Percentiles rank a stretch among this genome's conserved stretches.
Evolutionary conservation across 768 basidiomycete genomes (phyloP).

Genomic region (Suillus bovinus): DNA sequence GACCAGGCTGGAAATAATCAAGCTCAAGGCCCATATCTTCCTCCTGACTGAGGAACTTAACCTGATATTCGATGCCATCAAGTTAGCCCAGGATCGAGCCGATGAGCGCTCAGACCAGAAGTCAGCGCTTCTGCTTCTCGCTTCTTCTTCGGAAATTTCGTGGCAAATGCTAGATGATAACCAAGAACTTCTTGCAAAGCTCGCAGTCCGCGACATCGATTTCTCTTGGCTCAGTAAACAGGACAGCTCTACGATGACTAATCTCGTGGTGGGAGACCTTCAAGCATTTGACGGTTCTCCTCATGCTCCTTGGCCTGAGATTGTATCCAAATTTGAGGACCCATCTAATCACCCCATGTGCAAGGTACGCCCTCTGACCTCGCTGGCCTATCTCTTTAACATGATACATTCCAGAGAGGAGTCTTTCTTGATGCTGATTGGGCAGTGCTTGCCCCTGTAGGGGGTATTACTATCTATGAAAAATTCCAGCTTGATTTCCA

Average conservation of each 20-base stretch:
- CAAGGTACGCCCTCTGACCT: conserved; percentile 48
- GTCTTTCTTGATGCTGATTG: conserved; percentile 78
- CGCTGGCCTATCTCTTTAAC: conserved; percentile 6
- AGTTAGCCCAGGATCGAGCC: conserved; percentile 75
- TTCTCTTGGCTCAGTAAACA: conserved; percentile 85
- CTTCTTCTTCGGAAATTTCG: conserved; percentile 82
- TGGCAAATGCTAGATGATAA: conserved; percentile 88
- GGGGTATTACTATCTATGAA: conserved; percentile 89
- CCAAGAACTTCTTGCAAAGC: conserved; percentile 75
- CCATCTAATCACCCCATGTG: conserved; percentile 67
- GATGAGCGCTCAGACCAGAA: conserved; percentile 69
- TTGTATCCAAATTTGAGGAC: conserved; percentile 76
- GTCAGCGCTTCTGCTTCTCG: conserved; percentile 77
- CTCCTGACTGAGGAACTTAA: conserved; percentile 77
- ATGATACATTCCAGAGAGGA: conserved; percentile 47
- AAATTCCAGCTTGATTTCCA: conserved; percentile 79
- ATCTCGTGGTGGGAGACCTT: conserved; percentile 71
- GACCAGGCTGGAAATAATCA: conserved; percentile 57
- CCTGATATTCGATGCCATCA: conserved; percentile 84
- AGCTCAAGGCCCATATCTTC: conserved; percentile 71
- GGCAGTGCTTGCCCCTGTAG: conserved; percentile 86
- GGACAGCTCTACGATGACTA: conserved; percentile 84
- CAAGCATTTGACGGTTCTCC: conserved; percentile 85
- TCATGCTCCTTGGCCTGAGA: conserved; percentile 84
- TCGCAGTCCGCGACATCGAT: conserved; percentile 76